phyloP scores from a whole-genome alignment of 495 filamentous ascomycete genomes.

The Neurospora sp. region DNA sequence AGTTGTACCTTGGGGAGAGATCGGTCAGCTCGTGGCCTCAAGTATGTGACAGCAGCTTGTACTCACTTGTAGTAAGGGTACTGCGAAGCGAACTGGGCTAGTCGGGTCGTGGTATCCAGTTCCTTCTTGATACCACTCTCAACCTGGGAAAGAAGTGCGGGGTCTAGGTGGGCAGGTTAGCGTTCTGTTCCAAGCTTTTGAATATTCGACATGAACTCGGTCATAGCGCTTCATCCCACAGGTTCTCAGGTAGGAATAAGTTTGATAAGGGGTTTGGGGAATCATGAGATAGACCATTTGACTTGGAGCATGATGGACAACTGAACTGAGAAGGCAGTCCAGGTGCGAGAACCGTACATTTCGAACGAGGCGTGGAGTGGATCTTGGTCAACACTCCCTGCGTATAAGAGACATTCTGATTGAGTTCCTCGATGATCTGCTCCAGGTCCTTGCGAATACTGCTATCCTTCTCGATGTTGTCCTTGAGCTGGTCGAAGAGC shows the following conservation, averaged over 20 bases:
- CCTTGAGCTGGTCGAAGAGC: slow-evolving; percentile 82
- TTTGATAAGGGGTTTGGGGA: background rate
- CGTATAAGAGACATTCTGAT: slow-evolving; percentile 52
- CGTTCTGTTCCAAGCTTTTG: background rate
- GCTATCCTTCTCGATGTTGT: slow-evolving; percentile 81
- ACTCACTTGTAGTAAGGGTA: slow-evolving; percentile 85
- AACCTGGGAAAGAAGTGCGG: slow-evolving; percentile 39
- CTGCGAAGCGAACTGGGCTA: slow-evolving; percentile 62
- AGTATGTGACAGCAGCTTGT: background rate
- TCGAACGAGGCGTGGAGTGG: slow-evolving; percentile 70
- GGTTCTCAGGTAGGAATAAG: background rate
- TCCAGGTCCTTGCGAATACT: slow-evolving; percentile 72
- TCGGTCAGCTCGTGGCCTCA: background rate
- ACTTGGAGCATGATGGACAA: background rate
- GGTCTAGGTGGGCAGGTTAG: slow-evolving; percentile 4
- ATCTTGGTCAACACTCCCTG: slow-evolving; percentile 77
- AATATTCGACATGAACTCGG: background rate
- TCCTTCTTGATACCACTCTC: slow-evolving; percentile 48
- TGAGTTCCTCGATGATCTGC: slow-evolving; percentile 68
- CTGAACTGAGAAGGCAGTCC: background rate
- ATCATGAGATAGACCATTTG: background rate
- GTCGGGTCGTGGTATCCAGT: slow-evolving; percentile 43
- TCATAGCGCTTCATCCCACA: background rate
- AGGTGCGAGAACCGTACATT: slow-evolving; percentile 45
- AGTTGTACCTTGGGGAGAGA: slow-evolving; percentile 51